These are phyloP conservation scores for Aspergillus bertholletiae DNA, from an alignment of 495 filamentous ascomycete species.

Conservation along the genomic window DNA sequence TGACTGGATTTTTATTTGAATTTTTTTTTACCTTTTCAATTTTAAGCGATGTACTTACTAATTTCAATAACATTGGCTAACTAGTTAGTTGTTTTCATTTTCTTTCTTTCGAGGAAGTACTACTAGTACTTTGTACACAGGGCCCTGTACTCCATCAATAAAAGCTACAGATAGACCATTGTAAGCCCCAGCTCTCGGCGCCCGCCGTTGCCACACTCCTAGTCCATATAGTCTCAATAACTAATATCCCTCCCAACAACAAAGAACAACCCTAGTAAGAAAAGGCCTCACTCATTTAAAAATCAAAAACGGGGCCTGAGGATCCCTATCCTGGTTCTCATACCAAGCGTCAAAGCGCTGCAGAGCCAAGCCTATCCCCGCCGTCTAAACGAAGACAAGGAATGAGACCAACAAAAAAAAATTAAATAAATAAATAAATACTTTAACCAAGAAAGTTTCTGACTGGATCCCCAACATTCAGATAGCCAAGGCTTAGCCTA, in stretches of 20 bases:
- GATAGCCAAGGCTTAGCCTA: constrained; percentile 21
- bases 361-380: constrained; percentile 19
- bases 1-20: not conserved
- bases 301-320: not conserved
- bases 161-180: not conserved
- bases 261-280: not conserved
- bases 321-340: constrained; percentile 13
- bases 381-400: not conserved
- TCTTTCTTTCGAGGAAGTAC: too few relatives aligned
- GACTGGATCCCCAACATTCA: constrained; percentile 9
- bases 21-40: not conserved
- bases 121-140: too few relatives aligned
- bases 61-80: too few relatives aligned
- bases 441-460: constrained; percentile 11
- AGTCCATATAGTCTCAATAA: not conserved
- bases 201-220: constrained; percentile 1
- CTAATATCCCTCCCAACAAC: not conserved
- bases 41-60: too few relatives aligned
- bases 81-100: not conserved
- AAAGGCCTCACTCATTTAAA: not conserved
- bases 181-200: constrained; percentile 1
- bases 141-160: too few relatives aligned
- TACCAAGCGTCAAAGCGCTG: constrained; percentile 18
- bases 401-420: not conserved
- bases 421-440: not conserved